Evolutionary conservation across 2,329 filamentous ascomycete species (phyloP), one percentile per base, ranked within the genome.

Genomic region (Dothiorella sarmentorum): DNA sequence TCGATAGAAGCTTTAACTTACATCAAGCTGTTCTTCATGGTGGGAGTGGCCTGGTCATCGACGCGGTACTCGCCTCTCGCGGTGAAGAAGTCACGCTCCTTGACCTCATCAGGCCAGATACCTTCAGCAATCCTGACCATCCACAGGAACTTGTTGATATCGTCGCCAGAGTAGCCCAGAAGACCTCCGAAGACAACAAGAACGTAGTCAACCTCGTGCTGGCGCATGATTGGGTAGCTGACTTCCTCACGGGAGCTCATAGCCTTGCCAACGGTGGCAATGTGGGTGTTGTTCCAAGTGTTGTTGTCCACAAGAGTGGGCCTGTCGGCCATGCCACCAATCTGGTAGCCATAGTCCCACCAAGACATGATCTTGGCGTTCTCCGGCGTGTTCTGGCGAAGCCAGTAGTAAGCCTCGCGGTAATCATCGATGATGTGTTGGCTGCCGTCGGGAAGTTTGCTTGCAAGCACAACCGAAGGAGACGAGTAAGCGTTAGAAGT

Each of bases 331-430:
- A 99, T 99, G 65, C 94, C 94, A 78, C 94, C 94, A 75, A 99
- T 99, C 78, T 99, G 94, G 79, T 99, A 99, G 64, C 94, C 94
- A 70, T 99, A 99, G 73, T 99, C 94, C 94, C 94, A 99, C 94
- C 94, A 99, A 1, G 92, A 94, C 93, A 97, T 97, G 72, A 99
- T 89, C 83, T 97, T 99, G 71, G 95, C 92, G 68, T 97, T 90
- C 65, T 93, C 84, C 61, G 88, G 83, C 9, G 95, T 99, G 80
- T 99, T 99, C 76, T 99, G 94, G 63, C 94, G 89, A 51, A 99
- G 86, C 94, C 94, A 99, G 78, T 99, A 96, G 78, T 99, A 99
- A 2, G 94, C 94, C 82, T 99, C 94, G 71, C 94, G 89, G 79
- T 99, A 99, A 75, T 99, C 94, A 71, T 99, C 94, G 69, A 99